Base-by-base conservation (phyloP, 345 rosid genomes). In the Excoecaria agallocha region DNA sequence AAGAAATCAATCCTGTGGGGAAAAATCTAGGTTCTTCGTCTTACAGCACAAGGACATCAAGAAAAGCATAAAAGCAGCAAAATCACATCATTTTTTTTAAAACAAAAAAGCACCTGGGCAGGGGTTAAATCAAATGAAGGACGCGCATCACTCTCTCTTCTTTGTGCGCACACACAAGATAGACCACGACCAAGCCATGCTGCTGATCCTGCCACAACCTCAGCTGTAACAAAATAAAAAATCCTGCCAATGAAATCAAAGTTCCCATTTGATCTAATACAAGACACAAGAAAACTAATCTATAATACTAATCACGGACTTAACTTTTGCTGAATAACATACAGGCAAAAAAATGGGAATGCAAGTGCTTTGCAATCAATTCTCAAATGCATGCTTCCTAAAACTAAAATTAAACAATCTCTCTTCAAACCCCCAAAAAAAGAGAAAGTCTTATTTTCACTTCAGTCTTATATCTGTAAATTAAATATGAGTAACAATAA, bases 101-200 rank as follows among this genome's bases (percentile, higher is more conserved):
- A 30, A 58, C 24, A 58, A 58, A n/a, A 57, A 15, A n/a, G 39
- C 71, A 95, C 99, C 98, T 95, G 99, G 54, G 87, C 79, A 77
- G 93, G 96, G 56, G 97, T 93, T 78, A 95, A 84, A 89, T 91
- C 98, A 91, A 95, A 93, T 12, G 98, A 91, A 59, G 99, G 93
- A 76, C 96, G 96, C 19, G 87, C 76, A 68, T 95, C 96, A 11
- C 79, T 86, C 78, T 90, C 96, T 80, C 94, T 85, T 79, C 96
- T 89, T 85, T 95, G 99, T 75, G 87, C 99, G 78, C 99, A 95
- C 69, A 95, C 99, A 73, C 99, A 95, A 50, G 99, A 95, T 84
- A 95, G 94, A 62, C 99, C 98, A 76, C 97, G 87, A 56, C 98
- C 99, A 74, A 93, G 86, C 98, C 98, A 93, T 41, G 99, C 99